These are phyloP conservation scores for Cyclotella sp. DNA, from an alignment of 108 stramenopile genomes.

Conservation along the genomic window DNA sequence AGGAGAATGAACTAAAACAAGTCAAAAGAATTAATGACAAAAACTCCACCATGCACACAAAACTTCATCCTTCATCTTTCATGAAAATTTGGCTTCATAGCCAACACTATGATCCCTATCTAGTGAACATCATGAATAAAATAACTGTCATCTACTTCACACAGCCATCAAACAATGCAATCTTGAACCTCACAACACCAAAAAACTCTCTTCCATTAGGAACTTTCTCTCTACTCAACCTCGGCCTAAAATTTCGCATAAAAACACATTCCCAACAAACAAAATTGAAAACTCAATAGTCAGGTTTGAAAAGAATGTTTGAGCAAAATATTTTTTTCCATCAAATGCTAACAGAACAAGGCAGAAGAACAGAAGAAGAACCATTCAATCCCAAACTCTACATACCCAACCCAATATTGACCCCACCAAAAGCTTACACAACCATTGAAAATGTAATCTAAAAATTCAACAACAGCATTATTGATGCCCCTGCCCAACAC, in stretches of 20 bases:
- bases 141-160: background rate
- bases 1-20: background rate
- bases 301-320: background rate
- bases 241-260: background rate
- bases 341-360: too few species aligned
- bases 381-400: too few species aligned
- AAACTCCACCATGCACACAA: background rate
- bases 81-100: background rate
- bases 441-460: background rate
- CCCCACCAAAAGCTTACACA: too few species aligned
- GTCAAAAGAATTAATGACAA: background rate
- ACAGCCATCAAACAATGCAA: background rate
- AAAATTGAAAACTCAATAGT: too few species aligned
- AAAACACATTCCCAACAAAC: background rate
- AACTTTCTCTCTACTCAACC: background rate
- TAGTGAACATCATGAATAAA: background rate
- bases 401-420: too few species aligned
- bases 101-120: background rate
- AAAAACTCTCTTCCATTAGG: background rate
- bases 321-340: background rate
- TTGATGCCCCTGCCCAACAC: background rate
- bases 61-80: background rate
- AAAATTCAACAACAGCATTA: background rate
- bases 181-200: background rate
- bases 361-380: too few species aligned